phyloP scores from a whole-genome alignment of 768 basidiomycete species.

The Boletus insuetus region DNA sequence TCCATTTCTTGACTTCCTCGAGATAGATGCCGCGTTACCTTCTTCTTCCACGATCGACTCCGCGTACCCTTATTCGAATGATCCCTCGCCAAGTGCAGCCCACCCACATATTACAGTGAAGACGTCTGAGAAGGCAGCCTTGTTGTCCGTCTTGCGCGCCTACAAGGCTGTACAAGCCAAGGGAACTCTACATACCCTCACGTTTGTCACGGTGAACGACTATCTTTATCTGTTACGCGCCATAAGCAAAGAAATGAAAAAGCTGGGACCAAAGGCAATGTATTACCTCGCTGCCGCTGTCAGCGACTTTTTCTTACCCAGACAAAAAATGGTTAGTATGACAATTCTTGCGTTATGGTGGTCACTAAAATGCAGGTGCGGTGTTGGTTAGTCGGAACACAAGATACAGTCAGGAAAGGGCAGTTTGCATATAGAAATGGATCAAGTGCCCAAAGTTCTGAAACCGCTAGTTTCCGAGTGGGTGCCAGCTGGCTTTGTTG shows the following conservation, averaged over 20 bases:
- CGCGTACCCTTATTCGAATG: conserved; percentile 27
- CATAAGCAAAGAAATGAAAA: conserved; percentile 73
- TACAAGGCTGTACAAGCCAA: conserved; percentile 79
- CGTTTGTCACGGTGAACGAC: conserved; percentile 93
- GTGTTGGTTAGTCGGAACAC: conserved; percentile 73
- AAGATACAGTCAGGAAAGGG: conserved; percentile 98
- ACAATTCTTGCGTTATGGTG: background rate
- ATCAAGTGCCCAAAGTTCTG: conserved; percentile 96
- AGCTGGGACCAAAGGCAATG: conserved; percentile 69
- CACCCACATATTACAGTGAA: conserved; percentile 62
- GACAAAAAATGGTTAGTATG: conserved; percentile 77
- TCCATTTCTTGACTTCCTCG: conserved; percentile 94
- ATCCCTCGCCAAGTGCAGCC: conserved; percentile 23
- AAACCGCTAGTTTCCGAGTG: conserved; percentile 93
- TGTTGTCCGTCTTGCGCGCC: conserved; percentile 68
- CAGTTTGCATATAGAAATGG: conserved; percentile 93
- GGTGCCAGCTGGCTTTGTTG: conserved; percentile 86
- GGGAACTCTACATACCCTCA: conserved; percentile 78
- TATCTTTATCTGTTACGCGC: conserved; percentile 91
- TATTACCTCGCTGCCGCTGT: conserved; percentile 98
- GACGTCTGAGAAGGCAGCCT: conserved; percentile 56
- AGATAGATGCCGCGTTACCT: conserved; percentile 44
- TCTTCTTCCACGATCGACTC: conserved; percentile 20
- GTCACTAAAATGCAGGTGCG: background rate
- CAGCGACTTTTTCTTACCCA: conserved; percentile 95